Percentiles rank a stretch among this genome's conserved stretches.
phyloP scores from a whole-genome alignment of 1,284 basidiomycete genomes.

The Fomitopsis betulina region DNA sequence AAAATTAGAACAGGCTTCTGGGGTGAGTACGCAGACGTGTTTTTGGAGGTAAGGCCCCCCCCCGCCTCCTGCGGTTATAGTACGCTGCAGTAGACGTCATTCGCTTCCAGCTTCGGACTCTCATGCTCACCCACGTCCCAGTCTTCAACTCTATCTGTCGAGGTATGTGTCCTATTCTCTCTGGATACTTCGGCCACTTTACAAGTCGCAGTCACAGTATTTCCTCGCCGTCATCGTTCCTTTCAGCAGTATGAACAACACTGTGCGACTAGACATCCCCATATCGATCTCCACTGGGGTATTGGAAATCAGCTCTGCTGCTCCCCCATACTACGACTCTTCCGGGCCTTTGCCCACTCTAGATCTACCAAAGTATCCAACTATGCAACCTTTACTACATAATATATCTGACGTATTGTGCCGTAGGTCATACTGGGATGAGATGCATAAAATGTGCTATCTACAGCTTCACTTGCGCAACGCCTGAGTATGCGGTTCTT shows the following conservation, averaged over 20 bases:
- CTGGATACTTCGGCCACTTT: not conserved
- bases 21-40: slow-evolving; percentile 1
- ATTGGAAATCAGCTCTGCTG: not conserved
- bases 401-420: not conserved
- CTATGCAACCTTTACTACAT: not conserved
- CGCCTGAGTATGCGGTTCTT: too few species aligned
- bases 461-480: too few species aligned
- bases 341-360: not conserved
- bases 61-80: too few species aligned
- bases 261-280: not conserved
- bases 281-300: not conserved
- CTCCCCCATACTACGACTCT: not conserved
- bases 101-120: not conserved
- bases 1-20: slow-evolving; percentile 1
- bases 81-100: not conserved
- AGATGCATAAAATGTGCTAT: not conserved
- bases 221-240: not conserved
- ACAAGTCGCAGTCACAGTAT: not conserved
- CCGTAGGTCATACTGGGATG: not conserved
- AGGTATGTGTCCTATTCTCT: not conserved
- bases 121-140: not conserved
- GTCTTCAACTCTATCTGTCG: not conserved
- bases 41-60: not conserved
- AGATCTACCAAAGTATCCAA: not conserved
- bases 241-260: slow-evolving; percentile 6